Conservation (phyloP, 306 rosid species). For the Quillaja saponaria region DNA sequence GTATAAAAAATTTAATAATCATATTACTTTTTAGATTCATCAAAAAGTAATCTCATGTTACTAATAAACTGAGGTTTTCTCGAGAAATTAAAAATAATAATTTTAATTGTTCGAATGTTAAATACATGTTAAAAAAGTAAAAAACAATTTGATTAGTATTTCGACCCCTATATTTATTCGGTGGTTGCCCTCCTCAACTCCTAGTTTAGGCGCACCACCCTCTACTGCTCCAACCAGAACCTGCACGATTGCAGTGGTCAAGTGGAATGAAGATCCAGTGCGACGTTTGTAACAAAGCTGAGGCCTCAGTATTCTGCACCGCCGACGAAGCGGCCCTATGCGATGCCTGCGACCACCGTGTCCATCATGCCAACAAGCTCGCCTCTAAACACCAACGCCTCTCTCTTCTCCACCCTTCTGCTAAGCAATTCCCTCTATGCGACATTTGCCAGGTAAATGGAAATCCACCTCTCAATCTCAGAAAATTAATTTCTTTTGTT, state of each 20-base stretch:
- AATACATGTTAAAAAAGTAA: no score
- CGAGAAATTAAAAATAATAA: no score
- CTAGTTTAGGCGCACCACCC: no score
- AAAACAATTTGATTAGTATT: no score
- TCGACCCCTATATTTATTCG: no score
- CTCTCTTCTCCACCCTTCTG: conserved; percentile 61
- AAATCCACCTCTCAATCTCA: neutral
- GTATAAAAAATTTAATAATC: no score
- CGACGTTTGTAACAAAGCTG: conserved; percentile 71
- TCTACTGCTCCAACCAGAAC: no score
- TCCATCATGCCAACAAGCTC: conserved; percentile 94
- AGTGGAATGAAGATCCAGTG: conserved; percentile 82
- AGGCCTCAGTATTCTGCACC: conserved; percentile 82
- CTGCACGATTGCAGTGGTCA: neutral
- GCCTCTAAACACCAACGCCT: conserved; percentile 93
- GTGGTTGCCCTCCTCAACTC: no score
- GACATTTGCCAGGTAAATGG: conserved; percentile 69
- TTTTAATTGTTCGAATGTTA: no score
- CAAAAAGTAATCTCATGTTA: no score
- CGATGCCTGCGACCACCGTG: conserved; percentile 73
- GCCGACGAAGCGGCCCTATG: conserved; percentile 97
- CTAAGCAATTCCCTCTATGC: conserved; percentile 58
- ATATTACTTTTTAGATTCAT: no score
- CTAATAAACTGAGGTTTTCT: no score
- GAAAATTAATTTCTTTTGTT: neutral